Conservation (phyloP, 768 basidiomycete genomes). For the Hypholoma fasciculare region DNA sequence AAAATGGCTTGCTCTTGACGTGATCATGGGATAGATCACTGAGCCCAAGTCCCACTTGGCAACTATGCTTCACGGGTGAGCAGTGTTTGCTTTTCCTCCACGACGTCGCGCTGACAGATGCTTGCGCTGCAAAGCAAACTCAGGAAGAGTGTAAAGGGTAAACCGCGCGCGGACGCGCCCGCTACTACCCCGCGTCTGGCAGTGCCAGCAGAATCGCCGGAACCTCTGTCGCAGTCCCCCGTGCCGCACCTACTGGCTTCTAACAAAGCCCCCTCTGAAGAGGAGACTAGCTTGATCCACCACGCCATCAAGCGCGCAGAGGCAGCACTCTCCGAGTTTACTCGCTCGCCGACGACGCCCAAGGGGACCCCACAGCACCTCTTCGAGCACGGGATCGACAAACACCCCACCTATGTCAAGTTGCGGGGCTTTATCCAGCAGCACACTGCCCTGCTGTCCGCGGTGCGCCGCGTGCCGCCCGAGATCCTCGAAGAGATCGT, state of each 20-base stretch:
- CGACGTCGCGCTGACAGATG: too few species aligned
- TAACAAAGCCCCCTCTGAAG: neutral
- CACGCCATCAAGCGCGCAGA: neutral
- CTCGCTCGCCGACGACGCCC: neutral
- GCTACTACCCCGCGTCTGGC: neutral
- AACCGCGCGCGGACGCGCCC: neutral
- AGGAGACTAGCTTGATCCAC: neutral
- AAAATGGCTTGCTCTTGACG: too few species aligned
- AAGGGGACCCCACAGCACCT: neutral
- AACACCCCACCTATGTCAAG: neutral
- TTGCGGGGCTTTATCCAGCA: neutral
- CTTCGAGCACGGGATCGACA: neutral
- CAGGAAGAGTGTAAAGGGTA: neutral
- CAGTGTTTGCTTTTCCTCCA: too few species aligned
- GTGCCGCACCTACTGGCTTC: constrained; percentile 4
- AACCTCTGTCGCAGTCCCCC: neutral
- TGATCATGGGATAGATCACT: too few species aligned
- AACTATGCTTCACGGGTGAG: too few species aligned
- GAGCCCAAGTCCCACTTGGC: too few species aligned
- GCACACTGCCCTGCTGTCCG: constrained; percentile 1
- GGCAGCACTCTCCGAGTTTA: neutral
- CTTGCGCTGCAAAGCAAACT: neutral
- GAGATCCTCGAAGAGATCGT: constrained; percentile 9
- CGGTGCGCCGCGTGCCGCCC: neutral
- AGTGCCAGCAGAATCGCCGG: neutral